Conservation (phyloP, 345 rosid species). For the Euclidium syriacum region DNA sequence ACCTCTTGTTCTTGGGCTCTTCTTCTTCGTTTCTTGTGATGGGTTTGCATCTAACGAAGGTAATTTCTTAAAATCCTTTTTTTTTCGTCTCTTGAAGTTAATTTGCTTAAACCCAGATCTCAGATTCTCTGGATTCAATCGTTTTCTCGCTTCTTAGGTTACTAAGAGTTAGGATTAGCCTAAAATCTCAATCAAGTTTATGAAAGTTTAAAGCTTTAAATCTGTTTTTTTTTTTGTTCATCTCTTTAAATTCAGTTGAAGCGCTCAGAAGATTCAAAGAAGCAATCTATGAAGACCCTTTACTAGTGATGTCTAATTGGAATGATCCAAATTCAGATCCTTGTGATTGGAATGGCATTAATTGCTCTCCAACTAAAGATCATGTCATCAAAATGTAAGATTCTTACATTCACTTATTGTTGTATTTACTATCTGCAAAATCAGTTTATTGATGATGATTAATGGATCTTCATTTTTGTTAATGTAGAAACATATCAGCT, state of each 20-base stretch:
- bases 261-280: conserved; percentile 78
- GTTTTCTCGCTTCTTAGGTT: conserved; percentile 17
- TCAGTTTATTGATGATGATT: background rate
- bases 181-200: background rate
- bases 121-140: conserved; percentile 21
- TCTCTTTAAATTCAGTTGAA: conserved; percentile 41
- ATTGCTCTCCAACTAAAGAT: conserved; percentile 49
- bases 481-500: conserved; percentile 76
- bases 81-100: background rate
- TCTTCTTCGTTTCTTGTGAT: conserved; percentile 41
- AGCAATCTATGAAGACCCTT: conserved; percentile 86
- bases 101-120: conserved; percentile 48
- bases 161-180: conserved; percentile 14
- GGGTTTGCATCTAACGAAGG: conserved; percentile 69
- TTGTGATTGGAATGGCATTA: conserved; percentile 76
- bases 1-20: conserved; percentile 34
- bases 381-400: conserved; percentile 84
- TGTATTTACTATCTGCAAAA: background rate
- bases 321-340: conserved; percentile 76
- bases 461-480: conserved; percentile 7
- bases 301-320: conserved; percentile 72
- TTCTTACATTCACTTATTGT: background rate
- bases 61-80: conserved; percentile 24
- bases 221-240: background rate
- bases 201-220: background rate